These are phyloP conservation scores for Magnusiomyces fungicola DNA, from an alignment of 1,139 yeast genomes.

Conservation along the genomic window DNA sequence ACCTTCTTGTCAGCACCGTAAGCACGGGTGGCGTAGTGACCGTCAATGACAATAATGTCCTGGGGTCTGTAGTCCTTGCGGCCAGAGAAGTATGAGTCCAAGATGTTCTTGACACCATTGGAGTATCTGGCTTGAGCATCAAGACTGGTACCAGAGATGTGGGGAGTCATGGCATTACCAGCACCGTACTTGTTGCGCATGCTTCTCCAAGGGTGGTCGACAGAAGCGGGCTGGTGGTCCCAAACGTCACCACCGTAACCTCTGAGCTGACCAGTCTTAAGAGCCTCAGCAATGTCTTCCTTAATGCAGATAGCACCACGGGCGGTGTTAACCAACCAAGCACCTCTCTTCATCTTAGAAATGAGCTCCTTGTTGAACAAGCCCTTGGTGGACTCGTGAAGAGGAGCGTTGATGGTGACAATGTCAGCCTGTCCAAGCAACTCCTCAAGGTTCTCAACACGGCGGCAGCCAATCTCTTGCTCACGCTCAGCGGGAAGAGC, in stretches of 20 bases:
- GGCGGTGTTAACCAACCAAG: constrained; percentile 76
- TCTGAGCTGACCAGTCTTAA: constrained; percentile 57
- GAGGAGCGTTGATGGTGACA: constrained; percentile 72
- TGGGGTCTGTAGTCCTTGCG: constrained; percentile 63
- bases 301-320: constrained; percentile 74
- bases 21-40: constrained; percentile 67
- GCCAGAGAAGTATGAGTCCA: constrained; percentile 54
- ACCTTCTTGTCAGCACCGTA: constrained; percentile 51
- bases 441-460: constrained; percentile 59
- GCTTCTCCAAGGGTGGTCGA: constrained; percentile 68
- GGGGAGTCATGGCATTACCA: constrained; percentile 85
- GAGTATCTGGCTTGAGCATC: constrained; percentile 77
- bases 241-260: constrained; percentile 87
- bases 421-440: constrained; percentile 63
- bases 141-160: constrained; percentile 69
- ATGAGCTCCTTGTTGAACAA: constrained; percentile 60
- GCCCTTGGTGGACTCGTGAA: constrained; percentile 63
- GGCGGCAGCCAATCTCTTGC: constrained; percentile 50
- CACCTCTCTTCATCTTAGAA: constrained; percentile 68
- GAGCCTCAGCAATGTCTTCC: constrained; percentile 70
- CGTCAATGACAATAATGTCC: constrained; percentile 65
- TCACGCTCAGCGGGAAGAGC: constrained; percentile 52
- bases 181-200: constrained; percentile 60
- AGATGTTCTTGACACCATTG: constrained; percentile 56
- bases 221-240: constrained; percentile 76